These are phyloP conservation scores for Cladobotryum mycophilum DNA, from an alignment of 2,329 filamentous ascomycete genomes.

Conservation along the genomic window DNA sequence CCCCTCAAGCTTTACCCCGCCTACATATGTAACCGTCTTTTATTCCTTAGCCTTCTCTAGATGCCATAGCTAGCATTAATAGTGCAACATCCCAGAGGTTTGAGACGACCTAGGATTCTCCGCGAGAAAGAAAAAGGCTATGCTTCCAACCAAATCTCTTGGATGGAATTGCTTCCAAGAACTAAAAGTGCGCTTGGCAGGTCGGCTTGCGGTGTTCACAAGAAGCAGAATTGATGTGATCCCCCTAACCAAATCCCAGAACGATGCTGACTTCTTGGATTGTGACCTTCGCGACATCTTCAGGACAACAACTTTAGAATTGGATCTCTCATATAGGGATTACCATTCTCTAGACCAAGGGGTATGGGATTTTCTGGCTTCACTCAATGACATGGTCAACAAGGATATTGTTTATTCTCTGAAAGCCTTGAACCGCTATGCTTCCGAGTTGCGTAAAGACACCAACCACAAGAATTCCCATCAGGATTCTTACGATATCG, in stretches of 20 bases:
- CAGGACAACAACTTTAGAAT: neutral
- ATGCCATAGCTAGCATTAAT: neutral
- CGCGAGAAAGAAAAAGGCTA: neutral
- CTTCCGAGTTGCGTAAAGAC: too few species aligned
- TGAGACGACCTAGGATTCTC: too few species aligned
- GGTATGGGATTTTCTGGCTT: too few species aligned
- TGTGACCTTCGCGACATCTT: slow-evolving; percentile 5
- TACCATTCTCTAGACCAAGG: too few species aligned
- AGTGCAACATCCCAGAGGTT: too few species aligned
- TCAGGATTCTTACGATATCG: too few species aligned
- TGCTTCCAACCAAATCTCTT: slow-evolving; percentile 5
- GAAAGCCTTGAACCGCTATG: too few species aligned
- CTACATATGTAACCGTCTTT: neutral
- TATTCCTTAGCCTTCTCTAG: slow-evolving; percentile 2
- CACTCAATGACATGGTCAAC: too few species aligned
- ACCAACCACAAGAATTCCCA: too few species aligned
- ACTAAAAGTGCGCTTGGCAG: slow-evolving; percentile 4
- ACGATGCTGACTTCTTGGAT: slow-evolving; percentile 3
- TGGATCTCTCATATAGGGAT: too few species aligned
- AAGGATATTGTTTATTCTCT: too few species aligned
- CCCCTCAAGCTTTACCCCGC: too few species aligned
- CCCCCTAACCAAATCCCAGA: slow-evolving; percentile 1
- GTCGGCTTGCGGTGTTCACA: neutral
- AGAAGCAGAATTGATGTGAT: neutral
- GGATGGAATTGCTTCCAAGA: slow-evolving; percentile 6